These are phyloP conservation scores for Aspergillus tamarii DNA, from an alignment of 2,329 filamentous ascomycete genomes.

Conservation along the genomic window DNA sequence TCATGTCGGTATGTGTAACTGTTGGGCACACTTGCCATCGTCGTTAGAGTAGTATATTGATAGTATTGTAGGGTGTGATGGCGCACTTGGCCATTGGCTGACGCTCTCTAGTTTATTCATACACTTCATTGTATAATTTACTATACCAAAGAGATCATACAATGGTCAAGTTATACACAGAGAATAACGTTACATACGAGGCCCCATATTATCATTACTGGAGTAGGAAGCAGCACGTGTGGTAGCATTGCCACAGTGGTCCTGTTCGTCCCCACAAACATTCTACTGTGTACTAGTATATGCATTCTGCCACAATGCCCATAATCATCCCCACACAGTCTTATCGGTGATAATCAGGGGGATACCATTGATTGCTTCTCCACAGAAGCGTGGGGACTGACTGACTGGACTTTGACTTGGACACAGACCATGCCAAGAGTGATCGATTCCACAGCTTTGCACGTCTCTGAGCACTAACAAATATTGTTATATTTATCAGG, in stretches of 20 bases:
- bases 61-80: too few species aligned
- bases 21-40: too few species aligned
- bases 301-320: not conserved
- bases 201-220: not conserved
- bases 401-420: not conserved
- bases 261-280: not conserved
- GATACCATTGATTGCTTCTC: not conserved
- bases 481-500: not conserved
- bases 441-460: too few species aligned
- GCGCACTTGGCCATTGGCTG: too few species aligned
- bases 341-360: not conserved
- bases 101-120: too few species aligned
- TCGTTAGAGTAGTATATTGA: too few species aligned
- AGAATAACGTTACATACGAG: too few species aligned
- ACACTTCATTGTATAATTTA: too few species aligned
- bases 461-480: not conserved
- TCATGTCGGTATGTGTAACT: too few species aligned
- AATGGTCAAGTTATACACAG: too few species aligned
- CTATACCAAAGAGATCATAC: too few species aligned
- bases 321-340: not conserved
- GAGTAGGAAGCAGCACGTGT: not conserved
- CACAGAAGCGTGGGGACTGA: not conserved
- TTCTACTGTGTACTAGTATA: too few species aligned
- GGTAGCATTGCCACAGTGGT: not conserved
- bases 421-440: not conserved